Base-by-base conservation (phyloP, 1,284 basidiomycete species). In the Trichosporon faecale region DNA sequence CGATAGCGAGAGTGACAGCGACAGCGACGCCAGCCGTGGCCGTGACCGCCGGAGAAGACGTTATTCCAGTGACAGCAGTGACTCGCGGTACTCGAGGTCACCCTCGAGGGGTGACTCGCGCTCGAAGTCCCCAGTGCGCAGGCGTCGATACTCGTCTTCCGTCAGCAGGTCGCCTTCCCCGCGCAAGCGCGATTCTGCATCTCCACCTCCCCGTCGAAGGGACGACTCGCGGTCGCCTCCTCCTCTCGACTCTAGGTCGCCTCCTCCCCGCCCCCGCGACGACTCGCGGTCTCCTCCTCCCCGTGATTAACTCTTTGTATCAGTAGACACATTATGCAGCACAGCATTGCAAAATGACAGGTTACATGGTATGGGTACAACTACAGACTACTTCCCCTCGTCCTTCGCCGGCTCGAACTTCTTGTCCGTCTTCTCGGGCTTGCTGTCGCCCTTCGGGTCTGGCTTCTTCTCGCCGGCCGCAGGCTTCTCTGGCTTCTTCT, bases 191-290 rank as follows among this genome's bases (percentile, higher is more conserved):
- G 52, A 40, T 63, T 29, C 46, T 9, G 27, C 23, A 12, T 57
- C 31, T 7, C 60, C 21, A 55, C 33, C 57, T 29, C 63, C 29
- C 44, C 49, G 46, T 40, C 46, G 27, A 9, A 31, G 46, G 0
- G 16, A 35, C 18, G 52, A 40, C 40, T 16, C 46, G 5, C 27
- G n/a, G 33, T 57, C 31, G 23, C 60, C 21, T 52, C 33, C 57
- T 40, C 63, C 29, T 27, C 52, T 29, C 9, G 55, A 67, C 64
- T 75, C 74, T 6, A 63, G 68, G 21, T 73, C 73, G 14, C 72
- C 68, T 66, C 71, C 72, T 6, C 66, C 70, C 40, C 65, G 31
- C 14, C 66, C 35, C 18, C 65, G 69, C 37, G 67, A 37, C 57
- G 66, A 18, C 29, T 61, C 55, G 3, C 25, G 25, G 8, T 55